Base-by-base conservation (phyloP, 1,139 yeast species). In the Sugiyamaella sp. region DNA sequence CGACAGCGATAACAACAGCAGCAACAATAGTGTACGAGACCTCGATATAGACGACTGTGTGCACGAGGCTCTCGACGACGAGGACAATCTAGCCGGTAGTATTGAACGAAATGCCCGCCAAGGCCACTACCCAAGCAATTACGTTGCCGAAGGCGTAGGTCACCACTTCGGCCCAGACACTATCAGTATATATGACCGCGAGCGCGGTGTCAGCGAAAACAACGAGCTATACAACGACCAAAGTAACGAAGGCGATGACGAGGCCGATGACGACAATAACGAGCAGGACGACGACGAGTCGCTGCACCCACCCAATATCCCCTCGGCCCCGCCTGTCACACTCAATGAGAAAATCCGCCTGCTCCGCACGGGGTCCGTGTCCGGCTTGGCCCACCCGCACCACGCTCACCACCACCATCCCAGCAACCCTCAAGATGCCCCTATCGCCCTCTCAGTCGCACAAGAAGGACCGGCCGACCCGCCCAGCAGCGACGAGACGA, bases 251-350 rank as follows among this genome's bases (percentile, higher is more conserved):
- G 44, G 44, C 17, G 49, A 46, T 24, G 42, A 46, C 35, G 49
- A 46, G 40, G 49, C 40, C 6, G 49, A 46, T 17, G 44, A 35
- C 32, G 41, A 25, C 3, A 19, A 25, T 27, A 32, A 46, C 24
- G 39, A 38, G 12, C 39, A 20, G 6, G 50, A 46, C 40, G 39
- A 43, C 10, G 47, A 43, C 8, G 47, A 43, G 19, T 43, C 47
- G 8, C 14, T 43, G n/a, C 48, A 44, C n/a, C 50, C 50, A 9
- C 66, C 67, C 20, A 64, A 65, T 49, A 56, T 60, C 43, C 66
- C 68, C 9, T 55, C 66, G 3, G 68, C 63, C 3, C 69, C 69
- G 8, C 70, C 70, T 1, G 68, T 67, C 20, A 66, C 70, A 3
- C 54, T 67, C 20, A 63, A 57, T 35, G 70, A 67, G 52, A 67